Conservation (phyloP, 2,329 filamentous ascomycete genomes). For the Fusarium sp. region DNA sequence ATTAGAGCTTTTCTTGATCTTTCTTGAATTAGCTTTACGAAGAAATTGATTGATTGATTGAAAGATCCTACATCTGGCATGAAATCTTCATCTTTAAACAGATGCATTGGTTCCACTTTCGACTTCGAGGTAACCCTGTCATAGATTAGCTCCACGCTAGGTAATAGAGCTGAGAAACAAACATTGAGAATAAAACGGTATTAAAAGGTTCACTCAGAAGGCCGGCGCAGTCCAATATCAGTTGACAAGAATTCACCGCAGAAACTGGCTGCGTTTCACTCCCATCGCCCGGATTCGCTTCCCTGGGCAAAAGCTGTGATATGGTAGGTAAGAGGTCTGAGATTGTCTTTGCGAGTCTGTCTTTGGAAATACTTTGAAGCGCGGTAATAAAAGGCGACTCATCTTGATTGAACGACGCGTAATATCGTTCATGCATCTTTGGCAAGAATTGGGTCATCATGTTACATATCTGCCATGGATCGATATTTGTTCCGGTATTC, state of each 20-base stretch:
- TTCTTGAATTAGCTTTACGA: background rate
- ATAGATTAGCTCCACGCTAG: accelerated
- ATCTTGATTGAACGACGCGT: background rate
- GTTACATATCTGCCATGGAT: background rate
- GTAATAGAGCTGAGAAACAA: accelerated
- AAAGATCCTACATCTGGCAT: background rate
- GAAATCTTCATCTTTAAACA: background rate
- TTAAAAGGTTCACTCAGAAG: background rate
- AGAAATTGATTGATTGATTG: accelerated
- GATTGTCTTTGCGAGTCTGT: background rate
- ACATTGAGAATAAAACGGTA: background rate
- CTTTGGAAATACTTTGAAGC: background rate
- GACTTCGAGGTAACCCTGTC: background rate
- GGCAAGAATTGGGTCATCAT: constrained; percentile 1
- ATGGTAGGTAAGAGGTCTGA: background rate
- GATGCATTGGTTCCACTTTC: background rate
- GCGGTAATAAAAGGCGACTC: background rate
- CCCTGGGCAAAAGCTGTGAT: background rate
- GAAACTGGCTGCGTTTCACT: background rate
- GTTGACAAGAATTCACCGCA: background rate
- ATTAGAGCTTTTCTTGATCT: background rate
- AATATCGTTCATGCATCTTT: background rate
- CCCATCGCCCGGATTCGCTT: background rate
- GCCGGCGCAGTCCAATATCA: background rate
- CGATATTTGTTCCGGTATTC: background rate